Conservation (phyloP, 2,329 filamentous ascomycete species). For the Exophiala oligosperma region DNA sequence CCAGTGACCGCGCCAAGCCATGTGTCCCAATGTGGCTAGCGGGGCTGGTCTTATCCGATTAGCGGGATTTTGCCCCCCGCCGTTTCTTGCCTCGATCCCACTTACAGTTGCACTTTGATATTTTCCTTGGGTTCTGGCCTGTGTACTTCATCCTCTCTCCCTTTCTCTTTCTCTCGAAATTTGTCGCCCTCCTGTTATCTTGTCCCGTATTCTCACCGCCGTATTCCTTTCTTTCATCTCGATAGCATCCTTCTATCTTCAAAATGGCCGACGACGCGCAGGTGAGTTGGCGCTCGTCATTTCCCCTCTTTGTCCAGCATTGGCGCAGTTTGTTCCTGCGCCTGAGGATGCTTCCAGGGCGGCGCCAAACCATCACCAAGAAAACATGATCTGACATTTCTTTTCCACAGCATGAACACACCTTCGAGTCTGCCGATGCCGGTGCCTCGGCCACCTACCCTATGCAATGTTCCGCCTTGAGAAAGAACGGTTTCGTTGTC, state of each 20-base stretch:
- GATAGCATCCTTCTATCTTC: constrained; percentile 31
- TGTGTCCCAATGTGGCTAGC: background rate
- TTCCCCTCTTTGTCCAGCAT: constrained; percentile 27
- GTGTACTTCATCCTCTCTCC: constrained; percentile 26
- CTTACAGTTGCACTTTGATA: constrained; percentile 15
- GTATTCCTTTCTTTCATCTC: constrained; percentile 23
- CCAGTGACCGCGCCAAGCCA: background rate
- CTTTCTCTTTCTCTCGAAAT: constrained; percentile 23
- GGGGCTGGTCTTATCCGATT: background rate
- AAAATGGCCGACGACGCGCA: constrained; percentile 68
- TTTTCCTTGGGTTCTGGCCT: constrained; percentile 22
- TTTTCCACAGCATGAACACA: constrained; percentile 62
- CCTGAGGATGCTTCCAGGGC: constrained; percentile 28
- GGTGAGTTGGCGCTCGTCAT: constrained; percentile 49
- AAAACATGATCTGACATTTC: constrained; percentile 22
- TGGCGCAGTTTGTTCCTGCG: constrained; percentile 28
- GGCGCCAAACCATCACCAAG: constrained; percentile 22
- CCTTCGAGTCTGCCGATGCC: constrained; percentile 93
- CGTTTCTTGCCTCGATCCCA: constrained; percentile 1
- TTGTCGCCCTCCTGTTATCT: constrained; percentile 17
- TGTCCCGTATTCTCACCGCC: constrained; percentile 25
- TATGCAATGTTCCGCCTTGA: constrained; percentile 99
- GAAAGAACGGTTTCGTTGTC: constrained; percentile 98
- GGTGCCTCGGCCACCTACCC: constrained; percentile 93
- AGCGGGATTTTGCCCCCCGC: background rate